phyloP scores from a whole-genome alignment of 2,329 filamentous ascomycete species.

The Apiospora phragmitis region DNA sequence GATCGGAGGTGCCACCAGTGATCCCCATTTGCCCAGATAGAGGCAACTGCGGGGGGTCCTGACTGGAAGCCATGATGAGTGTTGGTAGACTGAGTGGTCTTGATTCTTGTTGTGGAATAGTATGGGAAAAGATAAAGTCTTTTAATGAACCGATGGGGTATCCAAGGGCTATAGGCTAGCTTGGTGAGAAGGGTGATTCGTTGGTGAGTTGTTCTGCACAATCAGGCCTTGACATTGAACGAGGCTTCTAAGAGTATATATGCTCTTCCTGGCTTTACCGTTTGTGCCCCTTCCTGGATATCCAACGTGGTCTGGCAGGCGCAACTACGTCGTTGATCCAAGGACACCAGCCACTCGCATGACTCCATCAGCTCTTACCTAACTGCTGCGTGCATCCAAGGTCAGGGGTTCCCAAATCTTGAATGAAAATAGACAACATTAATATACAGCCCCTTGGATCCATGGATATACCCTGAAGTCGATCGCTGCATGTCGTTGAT shows the following conservation, averaged over 20 bases:
- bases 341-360: not conserved
- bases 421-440: not conserved
- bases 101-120: not conserved
- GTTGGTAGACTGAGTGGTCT: not conserved
- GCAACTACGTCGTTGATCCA: not conserved
- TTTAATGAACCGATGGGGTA: not conserved
- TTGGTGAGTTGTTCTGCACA: not conserved
- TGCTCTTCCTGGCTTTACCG: not conserved
- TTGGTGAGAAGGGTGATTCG: not conserved
- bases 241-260: not conserved
- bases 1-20: not conserved
- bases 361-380: not conserved
- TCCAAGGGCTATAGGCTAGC: not conserved
- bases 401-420: not conserved
- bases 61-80: not conserved
- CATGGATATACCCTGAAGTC: constrained; percentile 11
- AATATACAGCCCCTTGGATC: not conserved
- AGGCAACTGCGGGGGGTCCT: not conserved
- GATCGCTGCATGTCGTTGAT: not conserved
- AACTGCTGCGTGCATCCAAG: not conserved
- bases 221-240: not conserved
- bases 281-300: not conserved
- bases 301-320: not conserved
- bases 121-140: not conserved
- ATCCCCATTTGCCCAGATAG: not conserved